Conservation (phyloP, 352 stramenopile species). For the Halophytophthora batemanensis region DNA sequence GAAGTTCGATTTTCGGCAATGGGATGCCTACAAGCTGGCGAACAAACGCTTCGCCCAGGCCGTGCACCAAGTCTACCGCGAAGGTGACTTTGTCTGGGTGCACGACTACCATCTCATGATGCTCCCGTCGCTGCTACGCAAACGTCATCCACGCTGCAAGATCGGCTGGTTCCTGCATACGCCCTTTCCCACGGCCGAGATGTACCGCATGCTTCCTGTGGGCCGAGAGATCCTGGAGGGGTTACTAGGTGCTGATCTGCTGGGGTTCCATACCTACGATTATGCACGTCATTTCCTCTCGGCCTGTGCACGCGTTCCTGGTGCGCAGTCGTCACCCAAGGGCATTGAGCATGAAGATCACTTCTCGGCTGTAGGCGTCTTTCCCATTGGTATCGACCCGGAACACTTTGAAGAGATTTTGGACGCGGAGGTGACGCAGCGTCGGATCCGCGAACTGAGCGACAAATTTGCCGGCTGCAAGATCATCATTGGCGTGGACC, state of each 20-base stretch:
- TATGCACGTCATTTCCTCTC: conserved; percentile 85
- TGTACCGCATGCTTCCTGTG: conserved; percentile 83
- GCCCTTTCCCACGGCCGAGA: conserved; percentile 81
- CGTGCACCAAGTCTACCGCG: conserved; percentile 72
- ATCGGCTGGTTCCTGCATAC: conserved; percentile 90
- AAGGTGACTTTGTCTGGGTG: conserved; percentile 86
- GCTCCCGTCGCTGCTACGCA: conserved; percentile 70
- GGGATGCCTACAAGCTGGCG: conserved; percentile 84
- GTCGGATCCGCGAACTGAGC: conserved; percentile 56
- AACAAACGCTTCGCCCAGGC: conserved; percentile 84
- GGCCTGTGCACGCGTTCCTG: conserved; percentile 68
- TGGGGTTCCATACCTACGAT: conserved; percentile 88
- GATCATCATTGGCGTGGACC: conserved; percentile 83
- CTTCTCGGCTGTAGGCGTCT: conserved; percentile 79
- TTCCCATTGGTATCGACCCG: conserved; percentile 83
- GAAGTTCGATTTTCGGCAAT: conserved; percentile 89
- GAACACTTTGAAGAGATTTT: conserved; percentile 78
- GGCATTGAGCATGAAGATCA: conserved; percentile 79
- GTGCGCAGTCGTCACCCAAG: conserved; percentile 72
- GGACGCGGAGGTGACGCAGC: conserved; percentile 41
- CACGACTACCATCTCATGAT: conserved; percentile 91
- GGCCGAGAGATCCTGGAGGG: conserved; percentile 77
- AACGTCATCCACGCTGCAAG: conserved; percentile 64
- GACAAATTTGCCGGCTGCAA: conserved; percentile 70
- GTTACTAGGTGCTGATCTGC: conserved; percentile 71